Conservation (phyloP, 257 asterid species). For the Coffea eugenioides region DNA sequence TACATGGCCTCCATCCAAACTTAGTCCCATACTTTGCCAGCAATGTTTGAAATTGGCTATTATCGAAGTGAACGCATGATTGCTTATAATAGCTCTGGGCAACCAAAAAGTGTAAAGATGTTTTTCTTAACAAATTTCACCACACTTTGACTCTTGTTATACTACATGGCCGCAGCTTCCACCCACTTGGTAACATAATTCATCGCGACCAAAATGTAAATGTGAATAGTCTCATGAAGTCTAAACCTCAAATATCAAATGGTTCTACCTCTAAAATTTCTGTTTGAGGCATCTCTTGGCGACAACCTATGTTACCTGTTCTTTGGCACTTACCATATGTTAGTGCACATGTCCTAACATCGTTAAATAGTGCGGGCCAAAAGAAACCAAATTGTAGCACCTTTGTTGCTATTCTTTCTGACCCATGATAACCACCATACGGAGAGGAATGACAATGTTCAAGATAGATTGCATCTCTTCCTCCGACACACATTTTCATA, state of each 20-base stretch:
- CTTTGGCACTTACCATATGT: neutral
- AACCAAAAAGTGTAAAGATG: no score
- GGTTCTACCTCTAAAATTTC: neutral
- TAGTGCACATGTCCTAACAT: neutral
- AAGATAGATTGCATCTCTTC: neutral
- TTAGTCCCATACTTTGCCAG: no score
- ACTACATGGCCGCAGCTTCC: no score
- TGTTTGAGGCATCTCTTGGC: neutral
- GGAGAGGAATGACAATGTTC: neutral
- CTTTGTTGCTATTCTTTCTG: neutral
- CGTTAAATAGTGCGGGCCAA: neutral
- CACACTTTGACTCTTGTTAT: no score
- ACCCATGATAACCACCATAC: neutral
- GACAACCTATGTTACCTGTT: neutral
- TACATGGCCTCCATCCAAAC: no score
- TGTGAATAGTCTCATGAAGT: neutral
- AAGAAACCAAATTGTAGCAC: neutral
- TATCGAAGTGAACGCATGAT: no score
- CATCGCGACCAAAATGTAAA: neutral
- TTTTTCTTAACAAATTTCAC: no score
- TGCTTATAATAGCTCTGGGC: no score
- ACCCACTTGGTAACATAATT: neutral
- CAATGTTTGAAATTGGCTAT: no score
- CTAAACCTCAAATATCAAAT: neutral
- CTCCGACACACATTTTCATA: neutral